Evolutionary conservation across 805 yeast species (phyloP), one percentile per base, ranked within the genome.

Genomic region (Zygosaccharomyces siamensis): DNA sequence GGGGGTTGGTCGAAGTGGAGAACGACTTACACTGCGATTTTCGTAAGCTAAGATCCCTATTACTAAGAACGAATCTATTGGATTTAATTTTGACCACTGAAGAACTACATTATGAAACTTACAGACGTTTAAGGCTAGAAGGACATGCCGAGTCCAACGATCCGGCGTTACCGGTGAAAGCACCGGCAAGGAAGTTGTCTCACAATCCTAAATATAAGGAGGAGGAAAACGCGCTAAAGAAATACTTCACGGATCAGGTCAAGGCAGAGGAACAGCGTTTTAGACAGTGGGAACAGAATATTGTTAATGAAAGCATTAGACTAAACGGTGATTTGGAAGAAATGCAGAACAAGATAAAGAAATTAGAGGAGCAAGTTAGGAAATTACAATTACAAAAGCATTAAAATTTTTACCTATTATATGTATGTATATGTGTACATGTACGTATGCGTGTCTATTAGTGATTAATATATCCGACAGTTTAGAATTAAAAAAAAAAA

Each of bases 281-380:
- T 71, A 87, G 95, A 75, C 96, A 92, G 75, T 93, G 99, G 99
- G 97, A 90, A 73, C 87, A 89, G 60, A 92, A 93, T 66, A 88
- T 93, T 59, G 93, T 89, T 58, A 89, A 88, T 59, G 97, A 93
- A 73, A 86, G 96, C 73, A 87, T 89, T 70, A 81, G 96, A 68
- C 78, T 93, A 66, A 93, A 93, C 72, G 86, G 85, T 69, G 99
- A 93, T 70, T 78, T 93, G 61, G 97, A 92, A 61, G 89, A 86
- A 59, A 80, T 90, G 71, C 96, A 89, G 69, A 70, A 78, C 50
- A 83, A 85, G 67, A 80, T 84, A 61, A 85, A 84, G 66, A 70
- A 77, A 47, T 72, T 86, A 63, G 93, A 86, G 63, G 89, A 84
- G 48, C 86, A 81, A 67, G 87, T 86, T 46, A 83, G 80, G 68